Percentiles rank a stretch among this genome's conserved stretches.
These are phyloP conservation scores for Pascua guehoae DNA, from an alignment of 1,284 basidiomycete species.

Conservation along the genomic window DNA sequence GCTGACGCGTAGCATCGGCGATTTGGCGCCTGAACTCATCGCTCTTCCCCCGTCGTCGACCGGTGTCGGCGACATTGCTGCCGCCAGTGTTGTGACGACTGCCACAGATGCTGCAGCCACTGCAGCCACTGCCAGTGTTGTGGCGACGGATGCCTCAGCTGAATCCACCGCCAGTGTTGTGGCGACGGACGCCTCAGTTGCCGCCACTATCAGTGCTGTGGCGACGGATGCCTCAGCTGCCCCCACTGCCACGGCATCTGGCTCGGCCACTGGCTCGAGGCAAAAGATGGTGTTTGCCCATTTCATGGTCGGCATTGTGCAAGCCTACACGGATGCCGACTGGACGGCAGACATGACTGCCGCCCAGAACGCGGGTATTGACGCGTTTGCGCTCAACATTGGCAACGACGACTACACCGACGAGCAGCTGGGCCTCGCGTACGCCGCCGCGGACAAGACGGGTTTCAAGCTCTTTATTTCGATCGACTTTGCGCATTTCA, in stretches of 20 bases:
- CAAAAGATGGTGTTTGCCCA: slow-evolving; percentile 50
- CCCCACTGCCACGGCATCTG: not conserved
- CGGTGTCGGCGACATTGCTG: not conserved
- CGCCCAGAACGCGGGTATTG: slow-evolving; percentile 41
- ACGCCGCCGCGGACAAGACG: slow-evolving; percentile 32
- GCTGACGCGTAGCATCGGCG: no score
- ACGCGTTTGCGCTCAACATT: slow-evolving; percentile 48
- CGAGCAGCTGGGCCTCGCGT: slow-evolving; percentile 41
- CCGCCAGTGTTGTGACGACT: not conserved
- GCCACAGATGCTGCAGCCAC: not conserved
- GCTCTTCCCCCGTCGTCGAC: no score
- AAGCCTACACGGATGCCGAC: slow-evolving; percentile 49
- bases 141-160: not conserved
- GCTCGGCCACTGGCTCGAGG: not conserved
- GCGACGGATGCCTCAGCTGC: not conserved
- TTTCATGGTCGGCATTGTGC: slow-evolving; percentile 65
- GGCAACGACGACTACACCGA: slow-evolving; percentile 41
- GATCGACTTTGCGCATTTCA: slow-evolving; percentile 50
- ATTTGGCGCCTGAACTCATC: no score
- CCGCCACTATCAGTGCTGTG: not conserved
- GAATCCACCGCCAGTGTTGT: not conserved
- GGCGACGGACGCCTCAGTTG: not conserved
- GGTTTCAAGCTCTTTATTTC: slow-evolving; percentile 46
- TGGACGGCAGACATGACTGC: slow-evolving; percentile 41
- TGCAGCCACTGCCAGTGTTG: not conserved